phyloP scores from a whole-genome alignment of 2,329 filamentous ascomycete genomes.

The Calonectria montana region DNA sequence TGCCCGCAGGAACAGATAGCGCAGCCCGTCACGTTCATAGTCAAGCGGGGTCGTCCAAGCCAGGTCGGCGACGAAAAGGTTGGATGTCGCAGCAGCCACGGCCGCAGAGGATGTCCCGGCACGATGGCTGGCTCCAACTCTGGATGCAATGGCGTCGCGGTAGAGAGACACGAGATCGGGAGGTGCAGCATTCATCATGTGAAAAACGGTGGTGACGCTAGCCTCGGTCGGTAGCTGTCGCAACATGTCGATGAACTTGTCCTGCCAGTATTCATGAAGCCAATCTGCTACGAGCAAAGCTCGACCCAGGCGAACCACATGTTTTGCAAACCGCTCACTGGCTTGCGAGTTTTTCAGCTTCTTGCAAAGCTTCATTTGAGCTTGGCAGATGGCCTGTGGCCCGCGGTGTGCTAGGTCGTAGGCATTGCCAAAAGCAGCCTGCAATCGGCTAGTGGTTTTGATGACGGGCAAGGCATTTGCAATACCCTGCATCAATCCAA shows the following conservation, averaged over 20 bases:
- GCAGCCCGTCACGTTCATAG: slow-evolving; percentile 9
- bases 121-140: slow-evolving; percentile 7
- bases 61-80: not conserved
- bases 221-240: not conserved
- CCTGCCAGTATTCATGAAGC: slow-evolving; percentile 22
- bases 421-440: slow-evolving; percentile 7
- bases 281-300: slow-evolving; percentile 18
- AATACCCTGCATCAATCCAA: slow-evolving; percentile 5
- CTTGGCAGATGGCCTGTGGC: slow-evolving; percentile 1
- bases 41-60: slow-evolving; percentile 19
- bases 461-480: slow-evolving; percentile 2
- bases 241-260: slow-evolving; percentile 18
- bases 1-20: slow-evolving; percentile 11
- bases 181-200: slow-evolving; percentile 1
- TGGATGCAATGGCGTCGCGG: slow-evolving; percentile 16
- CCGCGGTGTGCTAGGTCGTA: slow-evolving; percentile 12
- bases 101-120: not conserved
- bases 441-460: slow-evolving; percentile 8
- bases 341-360: not conserved
- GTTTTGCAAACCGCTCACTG: slow-evolving; percentile 19
- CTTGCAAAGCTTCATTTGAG: not conserved
- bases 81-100: not conserved
- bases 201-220: slow-evolving; percentile 13
- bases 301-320: slow-evolving; percentile 11
- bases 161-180: not conserved